Base-by-base conservation (phyloP, 305 asterid genomes). In the Fraxinus angustifolia region DNA sequence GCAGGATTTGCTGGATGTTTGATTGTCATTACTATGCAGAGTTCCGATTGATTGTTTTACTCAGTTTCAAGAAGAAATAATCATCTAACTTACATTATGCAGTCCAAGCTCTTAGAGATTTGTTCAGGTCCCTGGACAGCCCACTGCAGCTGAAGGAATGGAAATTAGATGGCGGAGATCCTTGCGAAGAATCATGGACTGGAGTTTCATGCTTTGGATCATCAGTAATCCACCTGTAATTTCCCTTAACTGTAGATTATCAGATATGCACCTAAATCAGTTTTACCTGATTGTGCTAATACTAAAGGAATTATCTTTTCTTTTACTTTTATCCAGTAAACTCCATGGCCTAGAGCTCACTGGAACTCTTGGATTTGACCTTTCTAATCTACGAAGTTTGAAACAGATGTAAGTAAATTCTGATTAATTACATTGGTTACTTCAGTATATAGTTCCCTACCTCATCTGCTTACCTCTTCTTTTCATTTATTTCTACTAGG, bases 151-250 rank as follows among this genome's bases (percentile, higher is more conserved):
- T 92, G 75, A 83, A 85, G 33, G 83, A 75, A 3, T 95, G 99
- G 99, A 89, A 83, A 79, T 35, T 83, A 3, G 94, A 87, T 76
- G 93, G 92, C 28, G 96, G 98, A 77, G 97, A 95, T 76, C 98
- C 99, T 21, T 95, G 99, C 78, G 87, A 35, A 35, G 97, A 95
- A 77, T 74, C 76, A 28, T 95, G 98, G 97, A 82, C 79, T 14
- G 98, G 98, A 75, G 92, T 95, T 84, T 84, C 90, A 33, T 95
- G 97, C 90, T 80, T 79, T 19, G 88, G 82, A 80, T 89, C 99
- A 79, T 88, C 97, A 73, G 87, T 92, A 65, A 81, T 90, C 85
- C 86, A 90, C 87, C 87, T 95, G 99, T 93, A 89, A 81, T 34
- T 80, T 48, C 84, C 50, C 86, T 11, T 76, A 73, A 28, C 62